Percentiles rank a stretch among this genome's conserved stretches.
Evolutionary conservation across 2,329 filamentous ascomycete genomes (phyloP).

Genomic region (Sporothrix luriei): DNA sequence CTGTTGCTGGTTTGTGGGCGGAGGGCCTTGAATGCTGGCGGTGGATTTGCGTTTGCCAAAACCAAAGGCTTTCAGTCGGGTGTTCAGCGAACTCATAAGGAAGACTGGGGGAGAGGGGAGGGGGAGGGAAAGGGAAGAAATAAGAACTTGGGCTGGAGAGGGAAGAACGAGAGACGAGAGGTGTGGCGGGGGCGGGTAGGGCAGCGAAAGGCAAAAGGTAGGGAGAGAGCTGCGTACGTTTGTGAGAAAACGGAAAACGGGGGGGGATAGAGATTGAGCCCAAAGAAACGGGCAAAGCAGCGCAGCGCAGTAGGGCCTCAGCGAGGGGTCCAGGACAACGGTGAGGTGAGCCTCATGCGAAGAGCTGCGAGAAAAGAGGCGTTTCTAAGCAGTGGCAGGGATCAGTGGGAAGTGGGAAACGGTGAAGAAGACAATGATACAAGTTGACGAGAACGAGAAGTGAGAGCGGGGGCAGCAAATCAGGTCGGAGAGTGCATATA

Average conservation of each 20-base stretch:
- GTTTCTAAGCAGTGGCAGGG: conserved; percentile 14
- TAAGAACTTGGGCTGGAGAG: conserved; percentile 34
- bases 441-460: neutral
- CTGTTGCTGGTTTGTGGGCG: conserved; percentile 29
- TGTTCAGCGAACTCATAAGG: conserved; percentile 64
- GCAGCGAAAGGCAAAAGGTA: conserved; percentile 17
- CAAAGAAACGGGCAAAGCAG: conserved; percentile 10
- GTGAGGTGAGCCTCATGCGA: neutral
- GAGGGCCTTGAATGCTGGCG: conserved; percentile 56
- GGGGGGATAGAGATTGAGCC: conserved; percentile 2
- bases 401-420: conserved; percentile 21
- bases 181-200: conserved; percentile 23
- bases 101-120: conserved; percentile 40
- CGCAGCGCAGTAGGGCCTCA: neutral
- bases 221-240: neutral
- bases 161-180: conserved; percentile 1
- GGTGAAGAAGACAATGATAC: conserved; percentile 13
- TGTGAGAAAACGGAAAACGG: conserved; percentile 17
- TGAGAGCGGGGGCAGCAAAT: conserved; percentile 30
- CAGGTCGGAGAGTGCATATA: conserved; percentile 29
- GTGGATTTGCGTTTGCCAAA: conserved; percentile 78
- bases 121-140: conserved; percentile 38
- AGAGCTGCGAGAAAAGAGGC: conserved; percentile 11
- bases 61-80: conserved; percentile 74
- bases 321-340: conserved; percentile 1